Evolutionary conservation across 108 stramenopile genomes (phyloP).

Genomic region (Asterionellopsis glacialis): DNA sequence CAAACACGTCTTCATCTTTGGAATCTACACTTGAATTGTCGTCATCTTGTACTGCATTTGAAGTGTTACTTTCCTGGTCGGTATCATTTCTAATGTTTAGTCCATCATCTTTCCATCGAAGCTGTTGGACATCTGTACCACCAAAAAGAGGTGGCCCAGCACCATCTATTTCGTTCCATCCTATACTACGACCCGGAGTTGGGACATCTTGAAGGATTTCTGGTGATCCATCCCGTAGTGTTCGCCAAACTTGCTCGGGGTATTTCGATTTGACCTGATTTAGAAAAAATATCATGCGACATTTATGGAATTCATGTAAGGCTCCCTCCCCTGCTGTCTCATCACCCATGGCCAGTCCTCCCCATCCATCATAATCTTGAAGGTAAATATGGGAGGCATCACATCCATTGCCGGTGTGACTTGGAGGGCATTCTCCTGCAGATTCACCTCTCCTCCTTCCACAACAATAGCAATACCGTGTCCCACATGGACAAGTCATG

Average conservation of each 20-base stretch:
- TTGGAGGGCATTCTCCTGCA: neutral
- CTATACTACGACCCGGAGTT: conserved; percentile 6
- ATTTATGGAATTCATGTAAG: conserved; percentile 1
- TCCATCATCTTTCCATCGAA: neutral
- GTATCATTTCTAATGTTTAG: neutral
- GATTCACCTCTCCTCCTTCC: conserved; percentile 1
- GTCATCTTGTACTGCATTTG: too few relatives aligned
- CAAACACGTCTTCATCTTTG: too few relatives aligned
- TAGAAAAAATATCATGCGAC: neutral
- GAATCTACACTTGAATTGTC: too few relatives aligned
- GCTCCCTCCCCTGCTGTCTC: conserved; percentile 3
- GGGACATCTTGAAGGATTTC: conserved; percentile 6
- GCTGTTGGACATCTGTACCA: neutral
- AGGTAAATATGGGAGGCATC: neutral
- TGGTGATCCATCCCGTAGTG: neutral
- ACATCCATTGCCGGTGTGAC: neutral
- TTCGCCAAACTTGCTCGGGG: neutral
- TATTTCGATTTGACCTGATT: neutral
- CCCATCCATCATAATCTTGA: neutral
- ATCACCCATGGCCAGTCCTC: neutral
- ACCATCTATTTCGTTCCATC: neutral
- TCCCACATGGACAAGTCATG: conserved; percentile 6
- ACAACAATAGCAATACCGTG: conserved; percentile 6
- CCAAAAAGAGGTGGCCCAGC: neutral
- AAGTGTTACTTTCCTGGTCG: too few relatives aligned